Conservation (phyloP, 169 alveolate genomes). For the Plasmodium sp. region DNA sequence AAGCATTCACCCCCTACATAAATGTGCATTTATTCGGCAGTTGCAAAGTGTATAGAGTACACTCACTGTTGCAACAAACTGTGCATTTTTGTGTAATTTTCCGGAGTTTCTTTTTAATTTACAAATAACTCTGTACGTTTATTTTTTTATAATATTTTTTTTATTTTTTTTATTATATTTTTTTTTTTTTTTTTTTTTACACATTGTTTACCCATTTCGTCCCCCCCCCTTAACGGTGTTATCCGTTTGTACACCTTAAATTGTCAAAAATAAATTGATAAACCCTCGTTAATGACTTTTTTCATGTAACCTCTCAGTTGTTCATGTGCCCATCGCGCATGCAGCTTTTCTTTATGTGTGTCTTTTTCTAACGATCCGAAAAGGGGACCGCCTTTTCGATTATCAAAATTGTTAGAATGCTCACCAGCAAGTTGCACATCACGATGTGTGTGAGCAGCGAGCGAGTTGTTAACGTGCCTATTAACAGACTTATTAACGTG, state of each 20-base stretch:
- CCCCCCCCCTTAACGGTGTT: background rate
- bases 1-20: background rate
- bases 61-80: background rate
- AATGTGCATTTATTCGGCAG: background rate
- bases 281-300: background rate
- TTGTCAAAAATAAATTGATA: slow-evolving; percentile 14
- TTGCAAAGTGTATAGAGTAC: background rate
- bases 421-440: slow-evolving; percentile 10
- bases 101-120: background rate
- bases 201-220: background rate
- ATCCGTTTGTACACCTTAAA: background rate
- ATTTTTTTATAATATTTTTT: background rate
- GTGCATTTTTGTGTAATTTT: background rate
- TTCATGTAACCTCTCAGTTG: background rate
- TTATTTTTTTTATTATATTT: background rate
- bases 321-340: background rate
- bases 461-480: background rate
- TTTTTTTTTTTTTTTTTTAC: background rate
- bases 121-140: background rate
- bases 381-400: background rate
- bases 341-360: background rate
- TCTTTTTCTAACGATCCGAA: background rate
- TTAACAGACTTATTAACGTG: background rate
- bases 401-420: background rate
- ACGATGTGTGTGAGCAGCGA: background rate